Evolutionary conservation across 345 rosid species (phyloP), one percentile per base, ranked within the genome.

Genomic region (Capsella bursapastoris): DNA sequence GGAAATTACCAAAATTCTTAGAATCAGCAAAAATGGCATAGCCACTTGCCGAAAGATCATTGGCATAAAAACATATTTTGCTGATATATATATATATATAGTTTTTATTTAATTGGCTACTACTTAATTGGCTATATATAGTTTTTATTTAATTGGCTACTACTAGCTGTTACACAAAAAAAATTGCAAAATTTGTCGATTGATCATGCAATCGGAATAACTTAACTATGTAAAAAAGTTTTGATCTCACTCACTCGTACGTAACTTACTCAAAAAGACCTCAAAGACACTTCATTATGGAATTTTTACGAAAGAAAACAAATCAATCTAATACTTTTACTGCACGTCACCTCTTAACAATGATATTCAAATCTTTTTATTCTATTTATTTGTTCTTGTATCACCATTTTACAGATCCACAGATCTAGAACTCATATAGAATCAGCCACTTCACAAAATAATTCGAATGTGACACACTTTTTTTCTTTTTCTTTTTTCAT

Each of bases 321-420:
- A 38, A 9, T 38, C 3, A 38, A 38, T 40, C 4, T 10, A 40
- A 12, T 40, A 44, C 34, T 44, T 31, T 56, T 58, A 57, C 65
- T 44, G 0, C 53, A 52, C 7, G 11, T 67, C 37, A 40, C 52
- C 51, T 62, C 22, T 9, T 27, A 52, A 52, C 27, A 51, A 6
- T 45, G 6, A 31, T 47, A 64, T 28, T 31, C 50, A n/a, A n/a
- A 5, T 40, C 13, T 56, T 8, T 56, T 43, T 15, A 10, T 31
- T 15, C 28, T 8, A 28, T 44, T 44, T 68, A 3, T 6, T 10
- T 69, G 1, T 43, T 57, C 4, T 3, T 45, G 22, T 70, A 45
- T 70, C 47, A 34, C 47, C 48, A 66, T 22, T 50, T 35, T 25
- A 13, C 31, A 64, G 29, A 48, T 65, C 2, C 22, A 16, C 57